phyloP scores from a whole-genome alignment of 2,329 filamentous ascomycete genomes.

The Pyrenophora graminea region DNA sequence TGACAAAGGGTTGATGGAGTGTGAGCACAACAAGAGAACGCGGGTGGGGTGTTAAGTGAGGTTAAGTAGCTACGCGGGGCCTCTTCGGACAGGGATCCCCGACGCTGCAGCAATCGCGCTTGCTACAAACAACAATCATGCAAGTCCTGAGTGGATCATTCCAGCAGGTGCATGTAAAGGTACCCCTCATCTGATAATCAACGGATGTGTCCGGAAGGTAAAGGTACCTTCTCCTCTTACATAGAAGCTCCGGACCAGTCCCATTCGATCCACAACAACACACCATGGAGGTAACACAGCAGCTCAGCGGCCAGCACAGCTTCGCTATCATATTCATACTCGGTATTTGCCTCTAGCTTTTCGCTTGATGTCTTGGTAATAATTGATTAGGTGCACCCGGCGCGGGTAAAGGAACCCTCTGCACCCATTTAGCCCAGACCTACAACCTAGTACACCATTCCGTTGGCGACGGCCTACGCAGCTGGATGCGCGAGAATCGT shows the following conservation, averaged over 20 bases:
- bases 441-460: conserved; percentile 2
- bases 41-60: too few relatives aligned
- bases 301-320: neutral
- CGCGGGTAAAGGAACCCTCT: conserved; percentile 1
- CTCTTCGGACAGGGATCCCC: neutral
- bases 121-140: neutral
- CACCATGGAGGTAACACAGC: neutral
- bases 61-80: too few relatives aligned
- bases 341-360: neutral
- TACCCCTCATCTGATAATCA: too few relatives aligned
- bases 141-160: neutral
- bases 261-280: neutral
- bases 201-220: too few relatives aligned
- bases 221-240: too few relatives aligned
- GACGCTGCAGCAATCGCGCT: neutral
- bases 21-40: too few relatives aligned
- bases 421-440: neutral
- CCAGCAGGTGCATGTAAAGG: too few relatives aligned
- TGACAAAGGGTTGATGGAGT: too few relatives aligned
- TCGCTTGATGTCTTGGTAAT: neutral
- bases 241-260: too few relatives aligned
- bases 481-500: conserved; percentile 1
- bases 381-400: neutral
- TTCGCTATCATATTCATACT: conserved; percentile 2
- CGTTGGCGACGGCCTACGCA: neutral